Evolutionary conservation across 768 basidiomycete genomes (phyloP), one percentile per base, ranked within the genome.

Genomic region (Aureoboletus auriporus): DNA sequence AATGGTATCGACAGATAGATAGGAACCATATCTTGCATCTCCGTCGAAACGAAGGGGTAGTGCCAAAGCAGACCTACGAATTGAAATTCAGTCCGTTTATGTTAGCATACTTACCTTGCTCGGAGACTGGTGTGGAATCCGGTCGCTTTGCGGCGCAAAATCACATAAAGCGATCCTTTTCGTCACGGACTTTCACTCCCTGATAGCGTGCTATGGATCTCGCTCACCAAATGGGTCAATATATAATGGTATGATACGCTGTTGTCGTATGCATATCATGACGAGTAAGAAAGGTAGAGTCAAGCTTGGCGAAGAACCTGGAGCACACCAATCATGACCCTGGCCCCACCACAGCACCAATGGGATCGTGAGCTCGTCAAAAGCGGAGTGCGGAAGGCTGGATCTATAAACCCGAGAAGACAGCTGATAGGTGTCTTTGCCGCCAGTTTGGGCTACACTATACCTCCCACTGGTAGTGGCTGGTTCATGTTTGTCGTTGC

Each of bases 401-500:
- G 23, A 42, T 42, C 43, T 40, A 41, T 54, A 36, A 47, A 44
- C 7, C 34, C 47, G 41, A 48, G 47, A 50, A 50, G 46, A 31
- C 20, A 27, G 29, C 43, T 46, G 50, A 49, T 39, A 17, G 41
- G 39, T 45, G 27, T 36, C 14, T 26, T 42, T 31, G 27, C 46
- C 38, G 33, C 42, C 26, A 39, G 44, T 29, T 41, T 44, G 43
- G 45, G 46, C 3, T 33, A 44, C 39, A 23, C 20, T 23, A 26
- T 16, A 17, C 17, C 30, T 54, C 27, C 50, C 8, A 40, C 23
- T 23, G 35, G 40, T 11, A 16, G 47, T 33, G 28, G 12, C n/a
- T 11, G 12, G 36, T 50, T 39, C n/a, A 9, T 6, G 38, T 48
- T 57, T 57, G 46, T 53, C 52, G 37, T 49, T 46, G 40, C 47